A percentile compares a stretch with the other conserved stretches of the same genome.
phyloP scores from a whole-genome alignment of 1,284 basidiomycete species.

The Rhodotorula sp. region DNA sequence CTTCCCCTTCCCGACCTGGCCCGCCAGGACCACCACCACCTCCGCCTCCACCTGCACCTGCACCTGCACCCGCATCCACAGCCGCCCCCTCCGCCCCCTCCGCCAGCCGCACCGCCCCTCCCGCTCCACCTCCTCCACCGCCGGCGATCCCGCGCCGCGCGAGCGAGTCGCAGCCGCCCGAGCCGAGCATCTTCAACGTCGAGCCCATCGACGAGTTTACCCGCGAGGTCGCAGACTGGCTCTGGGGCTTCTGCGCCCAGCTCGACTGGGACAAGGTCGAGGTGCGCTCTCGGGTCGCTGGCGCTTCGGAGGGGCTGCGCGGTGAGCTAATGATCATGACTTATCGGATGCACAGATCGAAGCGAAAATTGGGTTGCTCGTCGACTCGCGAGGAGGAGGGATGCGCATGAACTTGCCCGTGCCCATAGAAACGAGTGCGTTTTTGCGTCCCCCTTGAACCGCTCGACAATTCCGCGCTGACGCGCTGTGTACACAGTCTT shows the following conservation, averaged over 20 bases:
- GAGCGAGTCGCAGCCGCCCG: constrained; percentile 53
- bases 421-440: constrained; percentile 82
- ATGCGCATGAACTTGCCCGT: constrained; percentile 66
- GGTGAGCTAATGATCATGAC: background rate
- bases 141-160: background rate
- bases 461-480: constrained; percentile 58
- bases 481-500: constrained; percentile 58
- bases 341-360: constrained; percentile 67
- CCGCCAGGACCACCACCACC: background rate
- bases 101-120: constrained; percentile 47
- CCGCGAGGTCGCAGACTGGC: constrained; percentile 84
- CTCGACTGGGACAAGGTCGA: constrained; percentile 55
- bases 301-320: too few species aligned
- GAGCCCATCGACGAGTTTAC: constrained; percentile 95
- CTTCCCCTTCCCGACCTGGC: background rate
- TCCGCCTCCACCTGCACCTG: background rate
- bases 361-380: constrained; percentile 84
- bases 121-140: background rate
- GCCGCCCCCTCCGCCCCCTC: constrained; percentile 64
- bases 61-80: background rate
- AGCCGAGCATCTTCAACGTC: constrained; percentile 84
- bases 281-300: constrained; percentile 49
- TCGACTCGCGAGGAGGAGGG: constrained; percentile 61
- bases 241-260: constrained; percentile 55
- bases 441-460: too few species aligned